phyloP scores from a whole-genome alignment of 2,329 filamentous ascomycete species.

The Pseudocercospora ulei region DNA sequence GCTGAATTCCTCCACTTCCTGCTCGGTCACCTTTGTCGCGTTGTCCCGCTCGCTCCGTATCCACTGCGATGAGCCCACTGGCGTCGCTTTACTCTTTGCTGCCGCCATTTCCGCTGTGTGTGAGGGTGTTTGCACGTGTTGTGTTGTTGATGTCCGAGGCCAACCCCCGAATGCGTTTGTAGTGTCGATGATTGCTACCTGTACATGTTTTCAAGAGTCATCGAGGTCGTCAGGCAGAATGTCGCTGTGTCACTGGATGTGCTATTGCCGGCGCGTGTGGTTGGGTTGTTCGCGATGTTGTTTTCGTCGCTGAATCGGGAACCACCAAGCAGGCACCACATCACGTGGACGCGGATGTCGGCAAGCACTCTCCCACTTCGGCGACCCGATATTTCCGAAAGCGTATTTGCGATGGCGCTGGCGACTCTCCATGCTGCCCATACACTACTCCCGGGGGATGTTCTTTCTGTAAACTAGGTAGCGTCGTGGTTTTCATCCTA shows the following conservation, averaged over 20 bases:
- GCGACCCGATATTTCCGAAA: not conserved
- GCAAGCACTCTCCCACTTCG: no score
- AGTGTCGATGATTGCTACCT: slow-evolving; percentile 15
- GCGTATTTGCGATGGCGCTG: slow-evolving; percentile 3
- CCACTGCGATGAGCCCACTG: slow-evolving; percentile 50
- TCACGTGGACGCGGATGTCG: no score
- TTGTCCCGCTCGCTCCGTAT: slow-evolving; percentile 73
- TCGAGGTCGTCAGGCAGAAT: slow-evolving; percentile 12
- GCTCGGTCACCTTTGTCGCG: slow-evolving; percentile 61
- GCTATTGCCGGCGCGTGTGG: slow-evolving; percentile 6
- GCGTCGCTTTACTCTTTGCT: slow-evolving; percentile 25
- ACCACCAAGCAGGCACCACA: not conserved
- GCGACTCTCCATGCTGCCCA: not conserved
- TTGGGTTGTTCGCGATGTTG: not conserved
- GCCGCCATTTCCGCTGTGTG: slow-evolving; percentile 23
- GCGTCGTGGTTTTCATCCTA: not conserved
- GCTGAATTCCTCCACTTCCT: slow-evolving; percentile 85
- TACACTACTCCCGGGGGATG: not conserved
- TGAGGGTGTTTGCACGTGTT: slow-evolving; percentile 6
- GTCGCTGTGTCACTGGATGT: slow-evolving; percentile 10
- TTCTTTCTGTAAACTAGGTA: not conserved
- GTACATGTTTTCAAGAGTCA: slow-evolving; percentile 18
- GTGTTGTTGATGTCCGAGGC: slow-evolving; percentile 16
- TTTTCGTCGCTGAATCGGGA: no score
- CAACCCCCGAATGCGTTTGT: slow-evolving; percentile 10